phyloP scores from a whole-genome alignment of 2,329 filamentous ascomycete species.

The Scedosporium boydii region DNA sequence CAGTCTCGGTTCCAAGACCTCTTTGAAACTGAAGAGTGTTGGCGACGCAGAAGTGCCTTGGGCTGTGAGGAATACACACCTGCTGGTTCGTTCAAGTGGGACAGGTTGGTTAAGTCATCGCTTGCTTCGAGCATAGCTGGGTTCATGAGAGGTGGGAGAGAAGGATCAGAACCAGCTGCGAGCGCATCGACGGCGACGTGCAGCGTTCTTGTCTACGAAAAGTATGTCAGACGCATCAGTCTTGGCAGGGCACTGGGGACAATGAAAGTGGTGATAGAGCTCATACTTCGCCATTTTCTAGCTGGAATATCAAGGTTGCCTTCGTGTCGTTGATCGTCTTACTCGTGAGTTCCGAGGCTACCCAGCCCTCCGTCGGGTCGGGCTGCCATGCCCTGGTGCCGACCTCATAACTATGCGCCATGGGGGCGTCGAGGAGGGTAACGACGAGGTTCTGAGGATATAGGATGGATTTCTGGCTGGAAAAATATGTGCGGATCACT shows the following conservation, averaged over 20 bases:
- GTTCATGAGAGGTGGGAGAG: conserved; percentile 91
- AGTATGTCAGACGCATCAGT: background rate
- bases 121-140: conserved; percentile 96
- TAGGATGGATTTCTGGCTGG: background rate
- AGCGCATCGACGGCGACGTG: conserved; percentile 70
- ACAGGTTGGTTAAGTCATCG: conserved; percentile 94
- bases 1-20: too few species aligned
- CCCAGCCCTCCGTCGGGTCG: conserved; percentile 91
- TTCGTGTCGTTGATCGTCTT: conserved; percentile 80
- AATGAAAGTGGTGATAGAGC: background rate
- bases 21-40: background rate
- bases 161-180: conserved; percentile 64
- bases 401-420: conserved; percentile 93
- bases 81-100: conserved; percentile 95
- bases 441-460: background rate
- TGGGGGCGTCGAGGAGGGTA: conserved; percentile 22
- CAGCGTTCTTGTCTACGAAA: conserved; percentile 60
- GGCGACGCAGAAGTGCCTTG: background rate
- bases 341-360: conserved; percentile 86
- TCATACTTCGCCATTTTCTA: conserved; percentile 84
- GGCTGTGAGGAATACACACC: conserved; percentile 44
- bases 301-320: conserved; percentile 74
- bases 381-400: conserved; percentile 98
- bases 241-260: background rate
- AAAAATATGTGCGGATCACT: background rate